Evolutionary conservation across 345 rosid species (phyloP).

Genomic region (Eucalyptus sideroxylon): DNA sequence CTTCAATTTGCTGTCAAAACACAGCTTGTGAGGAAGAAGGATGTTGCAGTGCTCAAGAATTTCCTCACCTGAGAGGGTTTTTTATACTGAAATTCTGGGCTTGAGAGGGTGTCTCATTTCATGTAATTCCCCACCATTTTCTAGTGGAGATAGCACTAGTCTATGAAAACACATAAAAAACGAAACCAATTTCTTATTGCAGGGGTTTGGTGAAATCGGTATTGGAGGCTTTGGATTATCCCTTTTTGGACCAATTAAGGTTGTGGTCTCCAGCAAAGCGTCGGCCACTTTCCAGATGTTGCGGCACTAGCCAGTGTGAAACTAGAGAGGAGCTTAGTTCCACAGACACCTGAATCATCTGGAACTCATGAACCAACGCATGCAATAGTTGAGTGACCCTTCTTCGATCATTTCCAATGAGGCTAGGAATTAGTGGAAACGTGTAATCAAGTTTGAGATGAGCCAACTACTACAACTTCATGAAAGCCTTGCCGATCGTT

Average conservation of each 20-base stretch:
- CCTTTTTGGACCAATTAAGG: background rate
- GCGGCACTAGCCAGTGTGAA: background rate
- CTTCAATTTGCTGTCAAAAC: background rate
- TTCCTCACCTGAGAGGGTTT: background rate
- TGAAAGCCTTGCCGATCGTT: background rate
- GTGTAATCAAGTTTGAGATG: background rate
- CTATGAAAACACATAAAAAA: background rate
- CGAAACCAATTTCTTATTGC: background rate
- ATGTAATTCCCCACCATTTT: conserved; percentile 3
- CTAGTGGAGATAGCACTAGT: conserved; percentile 18
- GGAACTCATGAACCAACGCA: background rate
- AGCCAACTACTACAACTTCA: background rate
- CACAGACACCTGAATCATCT: background rate
- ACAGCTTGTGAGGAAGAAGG: background rate
- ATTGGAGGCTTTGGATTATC: background rate
- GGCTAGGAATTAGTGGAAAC: background rate
- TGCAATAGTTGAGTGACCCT: background rate
- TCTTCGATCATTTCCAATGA: background rate
- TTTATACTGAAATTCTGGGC: conserved; percentile 11
- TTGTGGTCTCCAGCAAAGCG: background rate
- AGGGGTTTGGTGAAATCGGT: background rate
- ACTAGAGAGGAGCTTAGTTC: background rate
- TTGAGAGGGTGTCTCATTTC: background rate
- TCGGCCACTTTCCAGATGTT: background rate
- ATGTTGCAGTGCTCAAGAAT: background rate